Percentiles rank a stretch among this genome's conserved stretches.
These are phyloP conservation scores for Bryum argenteum DNA, from an alignment of 225 moss, liverwort and hornwort species.

Conservation along the genomic window DNA sequence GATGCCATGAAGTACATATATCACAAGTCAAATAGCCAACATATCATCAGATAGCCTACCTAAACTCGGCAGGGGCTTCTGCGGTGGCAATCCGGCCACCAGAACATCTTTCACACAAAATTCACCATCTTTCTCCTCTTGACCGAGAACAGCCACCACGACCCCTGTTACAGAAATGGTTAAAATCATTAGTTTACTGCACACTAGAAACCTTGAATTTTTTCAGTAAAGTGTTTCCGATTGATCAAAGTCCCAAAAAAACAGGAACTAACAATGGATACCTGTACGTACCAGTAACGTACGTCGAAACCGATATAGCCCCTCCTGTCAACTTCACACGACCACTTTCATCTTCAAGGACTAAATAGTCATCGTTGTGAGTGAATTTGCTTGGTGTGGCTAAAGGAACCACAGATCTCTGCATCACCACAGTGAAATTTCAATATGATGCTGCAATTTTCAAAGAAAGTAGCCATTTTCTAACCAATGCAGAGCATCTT, in stretches of 20 bases:
- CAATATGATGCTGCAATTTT: background rate
- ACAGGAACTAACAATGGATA: background rate
- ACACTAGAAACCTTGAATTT: background rate
- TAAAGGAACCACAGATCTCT: constrained; percentile 85
- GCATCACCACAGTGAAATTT: constrained; percentile 34
- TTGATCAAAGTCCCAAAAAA: background rate
- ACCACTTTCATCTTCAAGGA: constrained; percentile 96
- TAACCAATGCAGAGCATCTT: background rate
- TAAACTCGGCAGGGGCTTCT: constrained; percentile 59
- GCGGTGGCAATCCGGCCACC: constrained; percentile 87
- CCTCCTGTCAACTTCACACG: constrained; percentile 82
- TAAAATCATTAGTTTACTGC: constrained; percentile 9
- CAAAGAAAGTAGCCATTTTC: background rate
- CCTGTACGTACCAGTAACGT: constrained; percentile 69
- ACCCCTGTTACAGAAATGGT: constrained; percentile 55
- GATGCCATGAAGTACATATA: background rate
- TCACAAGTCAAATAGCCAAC: background rate
- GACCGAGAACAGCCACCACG: constrained; percentile 82
- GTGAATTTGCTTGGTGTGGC: constrained; percentile 80
- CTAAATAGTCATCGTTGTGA: constrained; percentile 74
- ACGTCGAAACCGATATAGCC: constrained; percentile 57
- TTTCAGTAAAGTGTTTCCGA: background rate
- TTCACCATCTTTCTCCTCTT: constrained; percentile 87
- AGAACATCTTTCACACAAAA: constrained; percentile 82
- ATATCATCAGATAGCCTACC: constrained; percentile 27